phyloP scores from a whole-genome alignment of 176 grass and related monocot species.

The Aegilops speltoides region DNA sequence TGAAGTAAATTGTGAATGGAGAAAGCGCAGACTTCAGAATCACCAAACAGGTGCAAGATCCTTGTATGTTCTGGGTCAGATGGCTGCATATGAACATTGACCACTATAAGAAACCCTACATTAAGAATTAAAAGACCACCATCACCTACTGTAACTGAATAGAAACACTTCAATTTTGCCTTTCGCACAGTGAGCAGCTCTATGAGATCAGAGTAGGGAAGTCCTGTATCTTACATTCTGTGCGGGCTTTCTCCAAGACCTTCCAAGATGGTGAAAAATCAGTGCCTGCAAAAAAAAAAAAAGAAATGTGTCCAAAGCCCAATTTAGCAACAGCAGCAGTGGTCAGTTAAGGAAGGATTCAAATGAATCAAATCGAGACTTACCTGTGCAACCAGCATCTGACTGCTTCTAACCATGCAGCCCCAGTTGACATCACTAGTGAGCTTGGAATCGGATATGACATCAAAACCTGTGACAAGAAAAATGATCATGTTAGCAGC shows the following conservation, averaged over 20 bases:
- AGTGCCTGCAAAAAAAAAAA: constrained; percentile 51
- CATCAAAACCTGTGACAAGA: constrained; percentile 55
- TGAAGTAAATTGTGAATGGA: constrained; percentile 94
- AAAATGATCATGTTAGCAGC: neutral
- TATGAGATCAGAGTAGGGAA: neutral
- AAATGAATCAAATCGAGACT: neutral
- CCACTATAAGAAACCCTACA: constrained; percentile 67
- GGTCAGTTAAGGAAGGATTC: neutral
- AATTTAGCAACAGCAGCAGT: constrained; percentile 3
- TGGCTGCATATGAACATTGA: constrained; percentile 88
- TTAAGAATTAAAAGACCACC: constrained; percentile 44
- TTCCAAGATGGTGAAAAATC: constrained; percentile 88
- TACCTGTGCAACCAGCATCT: constrained; percentile 97
- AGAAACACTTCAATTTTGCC: neutral
- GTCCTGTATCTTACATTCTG: constrained; percentile 62
- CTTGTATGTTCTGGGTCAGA: constrained; percentile 72
- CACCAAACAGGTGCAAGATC: constrained; percentile 81
- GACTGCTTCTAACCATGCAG: constrained; percentile 99
- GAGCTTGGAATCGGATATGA: constrained; percentile 63
- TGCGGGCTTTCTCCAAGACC: constrained; percentile 84
- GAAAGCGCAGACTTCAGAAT: constrained; percentile 69
- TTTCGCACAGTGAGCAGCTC: neutral
- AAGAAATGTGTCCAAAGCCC: constrained; percentile 2
- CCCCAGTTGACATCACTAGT: constrained; percentile 93
- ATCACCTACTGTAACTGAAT: constrained; percentile 43